phyloP scores from a whole-genome alignment of 2,329 filamentous ascomycete genomes.

The Lojkania enalia region DNA sequence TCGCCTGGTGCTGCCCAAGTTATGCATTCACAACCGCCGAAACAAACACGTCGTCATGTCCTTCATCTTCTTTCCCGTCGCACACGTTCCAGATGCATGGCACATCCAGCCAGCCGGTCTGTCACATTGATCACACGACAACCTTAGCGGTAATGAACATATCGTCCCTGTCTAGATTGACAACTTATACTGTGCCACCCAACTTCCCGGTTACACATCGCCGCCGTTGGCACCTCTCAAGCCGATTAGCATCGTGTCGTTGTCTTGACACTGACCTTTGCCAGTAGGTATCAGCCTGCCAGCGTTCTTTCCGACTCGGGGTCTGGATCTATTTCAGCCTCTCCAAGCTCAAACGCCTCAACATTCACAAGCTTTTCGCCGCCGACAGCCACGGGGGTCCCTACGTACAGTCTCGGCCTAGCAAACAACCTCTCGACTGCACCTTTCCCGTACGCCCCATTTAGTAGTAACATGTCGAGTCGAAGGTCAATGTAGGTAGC shows the following conservation, averaged over 20 bases:
- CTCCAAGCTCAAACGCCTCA: slow-evolving; percentile 56
- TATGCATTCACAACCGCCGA: slow-evolving; percentile 40
- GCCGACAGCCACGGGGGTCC: slow-evolving; percentile 38
- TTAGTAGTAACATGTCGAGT: slow-evolving; percentile 43
- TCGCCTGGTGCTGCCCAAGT: slow-evolving; percentile 42
- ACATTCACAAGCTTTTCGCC: slow-evolving; percentile 50
- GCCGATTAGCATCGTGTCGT: slow-evolving; percentile 33
- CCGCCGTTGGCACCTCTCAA: slow-evolving; percentile 39
- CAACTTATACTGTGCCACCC: slow-evolving; percentile 47
- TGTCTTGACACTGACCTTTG: slow-evolving; percentile 39
- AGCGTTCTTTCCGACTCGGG: slow-evolving; percentile 60
- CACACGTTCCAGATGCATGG: slow-evolving; percentile 45
- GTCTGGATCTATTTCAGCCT: slow-evolving; percentile 58
- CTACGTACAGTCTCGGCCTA: slow-evolving; percentile 36
- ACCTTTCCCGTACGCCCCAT: slow-evolving; percentile 33
- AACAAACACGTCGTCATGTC: slow-evolving; percentile 48
- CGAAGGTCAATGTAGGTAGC: slow-evolving; percentile 52
- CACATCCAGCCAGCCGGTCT: slow-evolving; percentile 44
- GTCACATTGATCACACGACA: slow-evolving; percentile 52
- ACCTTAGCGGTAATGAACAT: slow-evolving; percentile 43
- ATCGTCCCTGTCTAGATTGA: slow-evolving; percentile 41
- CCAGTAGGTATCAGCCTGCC: slow-evolving; percentile 55
- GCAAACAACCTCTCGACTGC: slow-evolving; percentile 43
- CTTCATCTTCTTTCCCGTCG: slow-evolving; percentile 38
- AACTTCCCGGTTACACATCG: slow-evolving; percentile 44